Conservation (phyloP, 2,329 filamentous ascomycete genomes). For the Ploettnerulaceae sp. region DNA sequence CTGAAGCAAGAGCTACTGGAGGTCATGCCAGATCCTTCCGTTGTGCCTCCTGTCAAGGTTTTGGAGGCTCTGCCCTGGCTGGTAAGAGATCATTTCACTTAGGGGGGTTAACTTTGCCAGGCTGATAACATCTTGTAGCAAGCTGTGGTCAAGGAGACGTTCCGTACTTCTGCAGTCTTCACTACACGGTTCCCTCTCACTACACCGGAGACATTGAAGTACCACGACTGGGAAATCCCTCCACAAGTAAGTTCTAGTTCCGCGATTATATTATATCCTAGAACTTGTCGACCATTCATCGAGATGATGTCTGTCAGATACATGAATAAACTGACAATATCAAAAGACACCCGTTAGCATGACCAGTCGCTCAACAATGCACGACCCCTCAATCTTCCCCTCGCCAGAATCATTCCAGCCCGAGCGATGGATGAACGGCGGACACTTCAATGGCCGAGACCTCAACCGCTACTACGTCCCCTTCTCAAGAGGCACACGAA, state of each 20-base stretch:
- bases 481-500: conserved; percentile 39
- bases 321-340: not conserved
- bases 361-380: conserved; percentile 10
- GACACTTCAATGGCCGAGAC: not conserved
- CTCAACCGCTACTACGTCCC: conserved; percentile 34
- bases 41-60: conserved; percentile 6
- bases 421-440: conserved; percentile 10
- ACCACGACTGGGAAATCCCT: conserved; percentile 14
- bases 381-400: conserved; percentile 9
- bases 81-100: not conserved
- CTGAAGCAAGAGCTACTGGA: conserved; percentile 34
- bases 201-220: conserved; percentile 4
- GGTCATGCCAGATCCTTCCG: conserved; percentile 8
- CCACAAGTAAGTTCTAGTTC: conserved; percentile 1
- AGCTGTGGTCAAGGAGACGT: conserved; percentile 2
- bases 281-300: not conserved
- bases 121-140: not conserved
- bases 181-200: conserved; percentile 10
- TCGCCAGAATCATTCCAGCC: conserved; percentile 8
- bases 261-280: not conserved
- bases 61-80: conserved; percentile 5
- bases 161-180: conserved; percentile 5
- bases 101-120: not conserved
- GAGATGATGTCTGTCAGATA: not conserved
- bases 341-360: conserved; percentile 12